These are phyloP conservation scores for Eucalyptus rudis DNA, from an alignment of 345 rosid species.

Conservation along the genomic window DNA sequence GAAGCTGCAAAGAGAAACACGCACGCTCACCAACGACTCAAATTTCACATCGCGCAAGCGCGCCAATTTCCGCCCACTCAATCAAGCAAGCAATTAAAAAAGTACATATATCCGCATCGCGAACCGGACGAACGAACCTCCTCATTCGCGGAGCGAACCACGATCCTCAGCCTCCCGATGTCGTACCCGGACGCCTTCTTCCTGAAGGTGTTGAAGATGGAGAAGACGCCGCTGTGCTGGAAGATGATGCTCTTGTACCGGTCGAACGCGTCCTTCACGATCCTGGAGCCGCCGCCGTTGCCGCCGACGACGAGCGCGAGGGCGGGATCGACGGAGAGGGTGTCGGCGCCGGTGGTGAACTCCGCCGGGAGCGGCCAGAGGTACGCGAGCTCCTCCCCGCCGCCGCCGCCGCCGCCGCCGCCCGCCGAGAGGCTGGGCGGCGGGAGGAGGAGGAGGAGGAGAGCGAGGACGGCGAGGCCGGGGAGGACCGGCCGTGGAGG, in stretches of 20 bases:
- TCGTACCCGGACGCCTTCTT: constrained; percentile 34
- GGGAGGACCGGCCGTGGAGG: background rate
- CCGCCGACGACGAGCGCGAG: constrained; percentile 38
- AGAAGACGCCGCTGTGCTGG: constrained; percentile 17
- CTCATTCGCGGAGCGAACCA: constrained; percentile 49
- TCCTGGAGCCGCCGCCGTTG: constrained; percentile 34
- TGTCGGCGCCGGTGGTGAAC: constrained; percentile 36
- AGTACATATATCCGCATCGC: background rate
- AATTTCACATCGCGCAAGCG: background rate
- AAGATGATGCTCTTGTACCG: constrained; percentile 62
- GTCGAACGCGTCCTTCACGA: constrained; percentile 52
- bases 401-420: background rate
- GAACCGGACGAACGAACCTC: constrained; percentile 36
- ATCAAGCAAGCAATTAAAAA: background rate
- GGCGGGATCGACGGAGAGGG: constrained; percentile 61
- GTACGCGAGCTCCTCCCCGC: constrained; percentile 25
- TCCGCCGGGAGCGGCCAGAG: constrained; percentile 80
- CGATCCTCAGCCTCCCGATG: constrained; percentile 35
- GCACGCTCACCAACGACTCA: background rate
- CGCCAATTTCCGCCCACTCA: background rate
- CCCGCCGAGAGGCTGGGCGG: background rate
- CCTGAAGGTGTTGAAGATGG: constrained; percentile 8
- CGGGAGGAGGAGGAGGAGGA: background rate
- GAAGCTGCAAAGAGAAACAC: constrained; percentile 24
- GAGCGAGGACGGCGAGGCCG: background rate